Conservation (phyloP, 2,329 filamentous ascomycete species). For the Claviceps monticola region DNA sequence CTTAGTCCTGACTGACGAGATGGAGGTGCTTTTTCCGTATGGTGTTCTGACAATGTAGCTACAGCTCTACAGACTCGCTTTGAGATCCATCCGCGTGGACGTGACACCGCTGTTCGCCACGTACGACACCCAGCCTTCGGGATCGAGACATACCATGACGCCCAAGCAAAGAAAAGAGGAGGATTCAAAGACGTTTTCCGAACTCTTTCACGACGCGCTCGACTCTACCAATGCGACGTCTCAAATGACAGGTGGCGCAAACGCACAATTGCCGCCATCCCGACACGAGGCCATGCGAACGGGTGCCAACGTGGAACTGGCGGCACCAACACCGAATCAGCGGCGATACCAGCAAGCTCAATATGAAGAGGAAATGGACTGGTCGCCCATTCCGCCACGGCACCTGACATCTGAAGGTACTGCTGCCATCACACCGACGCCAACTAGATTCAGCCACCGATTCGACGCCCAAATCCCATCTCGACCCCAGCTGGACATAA, state of each 20-base stretch:
- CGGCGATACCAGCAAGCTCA: constrained; percentile 12
- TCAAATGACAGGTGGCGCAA: constrained; percentile 6
- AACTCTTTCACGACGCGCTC: constrained; percentile 21
- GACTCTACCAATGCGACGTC: constrained; percentile 12
- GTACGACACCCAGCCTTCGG: constrained; percentile 10
- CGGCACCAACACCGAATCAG: constrained; percentile 6
- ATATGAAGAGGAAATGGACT: constrained; percentile 56
- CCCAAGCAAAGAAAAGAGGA: constrained; percentile 14
- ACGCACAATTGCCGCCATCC: neutral
- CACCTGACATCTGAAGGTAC: constrained; percentile 40
- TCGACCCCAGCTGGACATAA: constrained; percentile 10
- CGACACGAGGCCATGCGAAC: neutral
- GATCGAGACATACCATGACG: constrained; percentile 14
- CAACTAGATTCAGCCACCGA: constrained; percentile 21
- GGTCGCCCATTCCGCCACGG: constrained; percentile 47
- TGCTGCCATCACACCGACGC: constrained; percentile 17
- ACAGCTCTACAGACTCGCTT: constrained; percentile 32
- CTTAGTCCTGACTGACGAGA: neutral
- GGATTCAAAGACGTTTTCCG: constrained; percentile 29
- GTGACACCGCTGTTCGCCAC: constrained; percentile 38
- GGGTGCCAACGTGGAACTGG: constrained; percentile 6
- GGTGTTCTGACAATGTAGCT: neutral
- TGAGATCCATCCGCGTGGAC: constrained; percentile 38
- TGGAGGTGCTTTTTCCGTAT: neutral
- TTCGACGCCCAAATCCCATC: constrained; percentile 31